Evolutionary conservation across 129 eudicot species (phyloP), one percentile per base, ranked within the genome.

Genomic region (Smallanthus sonchifolius): DNA sequence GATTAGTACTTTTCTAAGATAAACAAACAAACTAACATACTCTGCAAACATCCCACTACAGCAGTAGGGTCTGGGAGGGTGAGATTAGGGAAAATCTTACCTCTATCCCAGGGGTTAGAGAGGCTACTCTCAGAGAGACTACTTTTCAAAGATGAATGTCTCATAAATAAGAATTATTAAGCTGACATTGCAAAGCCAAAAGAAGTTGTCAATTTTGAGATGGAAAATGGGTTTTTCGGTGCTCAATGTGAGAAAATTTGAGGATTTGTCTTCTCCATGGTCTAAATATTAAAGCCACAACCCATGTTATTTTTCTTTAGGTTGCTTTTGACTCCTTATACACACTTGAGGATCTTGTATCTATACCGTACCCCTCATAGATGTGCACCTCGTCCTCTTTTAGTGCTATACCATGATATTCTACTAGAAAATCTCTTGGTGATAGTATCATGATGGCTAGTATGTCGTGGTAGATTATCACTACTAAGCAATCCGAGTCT

Each of bases 371-470:
- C 40, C 40, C 66, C 42, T 28, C 42, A 32, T 30, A 13, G 17
- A 4, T 34, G 66, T 60, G 39, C 42, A 60, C 43, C 1, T 15
- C 28, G 0, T 5, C 28, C 19, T 62, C 43, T 32, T 62, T 62
- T 36, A 14, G 44, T 6, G 13, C 8, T 15, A 62, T 34, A 63
- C 30, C 30, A 24, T 24, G 30, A 47, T 65, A 38, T 15, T 19
- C 10, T 64, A 65, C 72, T 63, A 64, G 40, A 57, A 30, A 24
- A 4, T n/a, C 24, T 43, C 62, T 32, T 63, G 28, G 35, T 70
- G 34, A 74, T 45, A 7, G 64, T 36, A 16, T 10, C 20, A 36
- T 61, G 61, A 44, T 74, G n/a, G 14, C 45, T 61, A 74, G 70
- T 19, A 59, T 43, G 19, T 1, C 16, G 45, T n/a, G n/a, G 48